These are phyloP conservation scores for Chlamydomonas sp. DNA, from an alignment of 139 green algal species.

Conservation along the genomic window DNA sequence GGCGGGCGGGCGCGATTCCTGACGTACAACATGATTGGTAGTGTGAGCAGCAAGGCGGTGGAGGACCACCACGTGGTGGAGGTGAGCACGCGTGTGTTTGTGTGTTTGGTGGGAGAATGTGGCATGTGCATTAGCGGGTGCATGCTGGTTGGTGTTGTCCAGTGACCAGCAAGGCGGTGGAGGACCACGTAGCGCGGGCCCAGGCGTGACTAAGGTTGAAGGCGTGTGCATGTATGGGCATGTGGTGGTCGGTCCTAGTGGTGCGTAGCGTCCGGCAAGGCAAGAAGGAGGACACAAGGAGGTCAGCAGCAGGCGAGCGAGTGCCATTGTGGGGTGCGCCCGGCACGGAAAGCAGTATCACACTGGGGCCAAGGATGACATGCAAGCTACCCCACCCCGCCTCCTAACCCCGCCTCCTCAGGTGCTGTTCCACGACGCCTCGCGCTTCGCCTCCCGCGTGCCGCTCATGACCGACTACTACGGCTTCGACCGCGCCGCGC, in stretches of 20 bases:
- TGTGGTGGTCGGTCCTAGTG: not conserved
- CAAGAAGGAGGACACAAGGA: no score
- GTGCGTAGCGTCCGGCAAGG: no score
- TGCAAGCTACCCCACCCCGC: not conserved
- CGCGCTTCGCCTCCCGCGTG: constrained; percentile 55
- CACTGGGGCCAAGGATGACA: not conserved
- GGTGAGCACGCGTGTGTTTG: constrained; percentile 46
- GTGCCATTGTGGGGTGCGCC: no score
- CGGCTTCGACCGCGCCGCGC: constrained; percentile 75
- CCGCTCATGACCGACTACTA: constrained; percentile 89
- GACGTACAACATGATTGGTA: constrained; percentile 79
- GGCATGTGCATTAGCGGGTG: not conserved
- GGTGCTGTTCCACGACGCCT: constrained; percentile 89
- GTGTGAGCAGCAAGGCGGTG: constrained; percentile 63
- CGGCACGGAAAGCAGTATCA: no score
- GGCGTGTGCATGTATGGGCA: not conserved
- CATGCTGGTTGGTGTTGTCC: not conserved
- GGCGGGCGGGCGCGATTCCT: constrained; percentile 64
- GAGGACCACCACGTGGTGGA: constrained; percentile 72
- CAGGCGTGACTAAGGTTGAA: no score
- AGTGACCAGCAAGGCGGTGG: no score
- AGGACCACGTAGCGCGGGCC: no score
- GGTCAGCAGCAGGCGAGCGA: no score
- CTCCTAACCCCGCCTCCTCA: constrained; percentile 43
- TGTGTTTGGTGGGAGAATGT: not conserved